Evolutionary conservation across 495 filamentous ascomycete genomes (phyloP).

Genomic region (Tuber aestivum): DNA sequence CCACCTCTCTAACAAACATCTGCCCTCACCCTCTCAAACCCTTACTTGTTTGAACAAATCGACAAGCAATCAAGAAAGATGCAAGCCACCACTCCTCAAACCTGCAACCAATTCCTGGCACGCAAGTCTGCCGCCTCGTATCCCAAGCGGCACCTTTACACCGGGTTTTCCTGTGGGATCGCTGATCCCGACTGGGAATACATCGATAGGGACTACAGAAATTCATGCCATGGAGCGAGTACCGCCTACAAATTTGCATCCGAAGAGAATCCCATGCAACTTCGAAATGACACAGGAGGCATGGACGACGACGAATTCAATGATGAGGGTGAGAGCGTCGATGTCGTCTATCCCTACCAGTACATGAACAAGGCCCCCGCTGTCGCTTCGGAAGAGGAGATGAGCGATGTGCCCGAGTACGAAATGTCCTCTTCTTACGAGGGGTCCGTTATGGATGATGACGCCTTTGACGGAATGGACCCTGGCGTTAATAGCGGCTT

Average conservation of each 20-base stretch:
- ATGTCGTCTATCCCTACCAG: conserved; percentile 28
- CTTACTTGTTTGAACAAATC: not conserved
- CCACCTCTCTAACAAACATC: not conserved
- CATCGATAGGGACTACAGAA: conserved; percentile 27
- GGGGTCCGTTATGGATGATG: conserved; percentile 31
- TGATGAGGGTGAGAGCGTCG: conserved; percentile 25
- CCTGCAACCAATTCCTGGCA: conserved; percentile 28
- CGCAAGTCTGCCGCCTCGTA: conserved; percentile 27
- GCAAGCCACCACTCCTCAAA: not conserved
- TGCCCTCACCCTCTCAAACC: not conserved
- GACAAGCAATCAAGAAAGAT: not conserved
- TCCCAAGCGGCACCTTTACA: conserved; percentile 29
- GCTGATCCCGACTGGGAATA: conserved; percentile 35
- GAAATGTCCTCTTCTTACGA: conserved; percentile 29
- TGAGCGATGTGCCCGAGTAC: conserved; percentile 35
- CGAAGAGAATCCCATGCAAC: conserved; percentile 34
- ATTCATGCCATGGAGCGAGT: conserved; percentile 24
- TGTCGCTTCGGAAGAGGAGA: conserved; percentile 19
- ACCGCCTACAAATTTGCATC: conserved; percentile 32
- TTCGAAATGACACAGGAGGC: conserved; percentile 34
- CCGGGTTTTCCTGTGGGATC: conserved; percentile 29
- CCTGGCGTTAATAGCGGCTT: conserved; percentile 20
- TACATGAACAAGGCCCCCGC: conserved; percentile 19
- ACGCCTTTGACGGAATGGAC: conserved; percentile 31
- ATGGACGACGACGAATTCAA: conserved; percentile 36